Evolutionary conservation across 2,329 filamentous ascomycete species (phyloP).

Genomic region (Immersiporthe knoxdaviesiana): DNA sequence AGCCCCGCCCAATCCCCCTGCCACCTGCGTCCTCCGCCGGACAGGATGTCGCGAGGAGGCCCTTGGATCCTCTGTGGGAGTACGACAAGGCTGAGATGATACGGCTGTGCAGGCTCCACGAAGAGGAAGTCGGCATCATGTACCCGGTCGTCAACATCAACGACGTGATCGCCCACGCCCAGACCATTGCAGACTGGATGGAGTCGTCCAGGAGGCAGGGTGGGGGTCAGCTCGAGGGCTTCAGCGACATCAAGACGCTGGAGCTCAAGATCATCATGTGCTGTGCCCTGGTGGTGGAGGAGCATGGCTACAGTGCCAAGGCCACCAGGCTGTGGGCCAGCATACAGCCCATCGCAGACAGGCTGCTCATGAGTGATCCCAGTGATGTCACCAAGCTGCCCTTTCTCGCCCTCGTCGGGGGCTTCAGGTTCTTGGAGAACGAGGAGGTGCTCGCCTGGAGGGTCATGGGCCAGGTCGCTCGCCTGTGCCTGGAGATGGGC

Average conservation of each 20-base stretch:
- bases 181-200: constrained; percentile 71
- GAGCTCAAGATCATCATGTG: constrained; percentile 84
- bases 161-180: constrained; percentile 70
- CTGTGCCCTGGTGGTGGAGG: constrained; percentile 76
- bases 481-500: constrained; percentile 79
- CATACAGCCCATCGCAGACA: constrained; percentile 73
- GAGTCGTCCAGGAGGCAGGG: constrained; percentile 51
- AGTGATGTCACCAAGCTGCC: constrained; percentile 53
- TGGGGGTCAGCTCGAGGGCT: constrained; percentile 37
- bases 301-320: constrained; percentile 75
- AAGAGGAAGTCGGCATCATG: constrained; percentile 91
- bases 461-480: constrained; percentile 79
- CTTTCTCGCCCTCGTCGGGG: constrained; percentile 56
- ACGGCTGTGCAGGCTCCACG: constrained; percentile 76
- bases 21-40: constrained; percentile 32
- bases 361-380: constrained; percentile 60
- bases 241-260: constrained; percentile 61
- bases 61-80: constrained; percentile 76
- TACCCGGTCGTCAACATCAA: constrained; percentile 83
- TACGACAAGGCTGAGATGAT: constrained; percentile 79
- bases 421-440: constrained; percentile 82
- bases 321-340: constrained; percentile 75
- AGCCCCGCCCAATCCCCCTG: constrained; percentile 41
- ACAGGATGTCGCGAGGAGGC: constrained; percentile 22
- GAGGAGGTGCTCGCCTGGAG: constrained; percentile 88